phyloP scores from a whole-genome alignment of 2,329 filamentous ascomycete species.

The Calonectria multiphialidica region DNA sequence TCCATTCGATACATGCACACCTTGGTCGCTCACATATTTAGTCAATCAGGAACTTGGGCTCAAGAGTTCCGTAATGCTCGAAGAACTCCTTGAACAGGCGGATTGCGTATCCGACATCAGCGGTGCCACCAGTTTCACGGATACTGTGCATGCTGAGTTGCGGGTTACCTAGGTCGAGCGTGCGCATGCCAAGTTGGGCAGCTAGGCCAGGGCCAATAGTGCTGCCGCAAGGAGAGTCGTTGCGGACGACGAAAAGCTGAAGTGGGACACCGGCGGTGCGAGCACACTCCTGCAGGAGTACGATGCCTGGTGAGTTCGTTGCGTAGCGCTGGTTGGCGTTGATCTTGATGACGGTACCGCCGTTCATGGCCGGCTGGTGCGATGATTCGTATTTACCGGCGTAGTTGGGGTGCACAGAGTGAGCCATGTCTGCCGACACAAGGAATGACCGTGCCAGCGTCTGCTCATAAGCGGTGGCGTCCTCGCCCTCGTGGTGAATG shows the following conservation, averaged over 20 bases:
- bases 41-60: constrained; percentile 87
- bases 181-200: constrained; percentile 86
- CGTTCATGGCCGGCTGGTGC: constrained; percentile 95
- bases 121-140: constrained; percentile 88
- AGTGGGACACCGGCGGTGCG: constrained; percentile 81
- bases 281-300: constrained; percentile 90
- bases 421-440: constrained; percentile 97
- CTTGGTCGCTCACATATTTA: constrained; percentile 50
- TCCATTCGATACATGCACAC: constrained; percentile 15
- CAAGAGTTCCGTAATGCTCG: constrained; percentile 83
- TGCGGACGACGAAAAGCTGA: constrained; percentile 95
- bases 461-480: constrained; percentile 91
- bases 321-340: constrained; percentile 98
- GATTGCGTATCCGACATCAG: constrained; percentile 89
- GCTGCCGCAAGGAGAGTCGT: constrained; percentile 93
- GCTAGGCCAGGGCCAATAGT: constrained; percentile 98
- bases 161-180: constrained; percentile 92
- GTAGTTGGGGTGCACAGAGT: constrained; percentile 97
- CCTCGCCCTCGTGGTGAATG: constrained; percentile 69
- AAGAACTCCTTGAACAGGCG: constrained; percentile 91
- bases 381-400: constrained; percentile 89
- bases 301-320: constrained; percentile 95
- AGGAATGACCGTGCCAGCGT: constrained; percentile 92
- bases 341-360: constrained; percentile 96
- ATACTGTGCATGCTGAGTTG: constrained; percentile 98